A percentile compares a stretch with the other conserved stretches of the same genome.
phyloP scores from a whole-genome alignment of 768 basidiomycete genomes.

The Kwoniella dendrophila region DNA sequence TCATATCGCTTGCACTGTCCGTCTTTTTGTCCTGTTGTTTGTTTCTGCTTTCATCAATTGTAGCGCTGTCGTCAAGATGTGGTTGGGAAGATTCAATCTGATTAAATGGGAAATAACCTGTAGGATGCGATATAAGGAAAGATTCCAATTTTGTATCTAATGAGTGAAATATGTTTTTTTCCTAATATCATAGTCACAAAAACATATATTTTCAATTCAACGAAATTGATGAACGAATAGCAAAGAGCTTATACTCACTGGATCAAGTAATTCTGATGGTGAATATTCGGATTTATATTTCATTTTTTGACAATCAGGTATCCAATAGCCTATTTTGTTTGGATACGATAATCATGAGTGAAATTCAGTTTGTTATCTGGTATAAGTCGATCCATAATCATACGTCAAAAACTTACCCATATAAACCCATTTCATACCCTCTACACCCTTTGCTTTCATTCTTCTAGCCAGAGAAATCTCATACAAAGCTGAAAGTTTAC shows the following conservation, averaged over 20 bases:
- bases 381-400: neutral
- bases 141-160: constrained; percentile 67
- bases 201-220: neutral
- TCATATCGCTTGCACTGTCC: neutral
- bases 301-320: constrained; percentile 92
- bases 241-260: constrained; percentile 60
- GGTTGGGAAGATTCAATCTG: constrained; percentile 7
- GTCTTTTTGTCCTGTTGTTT: neutral
- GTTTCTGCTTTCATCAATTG: neutral
- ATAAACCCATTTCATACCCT: constrained; percentile 70
- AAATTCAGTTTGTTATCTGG: neutral
- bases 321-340: constrained; percentile 77
- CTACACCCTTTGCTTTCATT: constrained; percentile 70
- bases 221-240: neutral
- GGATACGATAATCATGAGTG: neutral
- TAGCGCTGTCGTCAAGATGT: neutral
- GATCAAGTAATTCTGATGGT: constrained; percentile 85
- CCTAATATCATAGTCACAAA: constrained; percentile 59
- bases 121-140: constrained; percentile 64
- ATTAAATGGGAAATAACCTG: constrained; percentile 65
- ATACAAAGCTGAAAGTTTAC: constrained; percentile 72
- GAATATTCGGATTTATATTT: constrained; percentile 89
- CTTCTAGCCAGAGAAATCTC: constrained; percentile 76
- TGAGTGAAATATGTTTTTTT: constrained; percentile 75
- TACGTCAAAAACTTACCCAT: constrained; percentile 67